Evolutionary conservation across 2,329 filamentous ascomycete genomes (phyloP), one percentile per base, ranked within the genome.

Genomic region (Dothiorella sarmentorum): DNA sequence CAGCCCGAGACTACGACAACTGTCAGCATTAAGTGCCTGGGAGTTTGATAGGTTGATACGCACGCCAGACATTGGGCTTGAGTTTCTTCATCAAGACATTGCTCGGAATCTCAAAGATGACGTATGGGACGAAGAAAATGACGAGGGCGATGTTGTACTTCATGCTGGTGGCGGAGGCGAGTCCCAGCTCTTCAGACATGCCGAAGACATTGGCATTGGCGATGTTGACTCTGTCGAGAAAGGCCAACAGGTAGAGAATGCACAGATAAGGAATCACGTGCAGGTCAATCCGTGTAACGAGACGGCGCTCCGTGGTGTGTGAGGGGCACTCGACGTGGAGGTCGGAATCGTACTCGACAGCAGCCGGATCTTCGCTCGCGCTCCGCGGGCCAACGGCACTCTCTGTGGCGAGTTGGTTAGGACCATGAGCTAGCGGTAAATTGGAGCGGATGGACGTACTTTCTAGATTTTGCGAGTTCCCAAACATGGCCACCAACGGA

Each of bases 1-100:
- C 92, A 96, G 55, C 84, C 69, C 3, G 87, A 85, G 22, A 96
- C 75, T 78, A 35, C 9, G 11, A 11, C 13, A 37, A 17, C 24
- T 44, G 58, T 27, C 20, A 37, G 31, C n/a, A 37, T 11, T 10
- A 20, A 9, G 9, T 17, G 11, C n/a, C 5, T 22, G 18, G 6
- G 3, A 20, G 26, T 20, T 5, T 27, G 10, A 61, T 13, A 2
- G 6, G 24, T 33, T 11, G 15, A 24, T 9, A 44, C 63, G 52
- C 44, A 68, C 75, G 72, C 80, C 80, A 82, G 22, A 82, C 65
- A 61, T 79, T 76, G 0, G 80, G 80, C 63, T 76, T 78, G 61
- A 82, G 72, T 57, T 76, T 76, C 67, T 82, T 81, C 47, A 82
- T 69, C 2, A 82, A 62, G 17, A 82, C 68, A 57, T 82, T 82